These are phyloP conservation scores for Backusella australiensis DNA, from an alignment of 192 early-diverging fungal species.

Conservation along the genomic window DNA sequence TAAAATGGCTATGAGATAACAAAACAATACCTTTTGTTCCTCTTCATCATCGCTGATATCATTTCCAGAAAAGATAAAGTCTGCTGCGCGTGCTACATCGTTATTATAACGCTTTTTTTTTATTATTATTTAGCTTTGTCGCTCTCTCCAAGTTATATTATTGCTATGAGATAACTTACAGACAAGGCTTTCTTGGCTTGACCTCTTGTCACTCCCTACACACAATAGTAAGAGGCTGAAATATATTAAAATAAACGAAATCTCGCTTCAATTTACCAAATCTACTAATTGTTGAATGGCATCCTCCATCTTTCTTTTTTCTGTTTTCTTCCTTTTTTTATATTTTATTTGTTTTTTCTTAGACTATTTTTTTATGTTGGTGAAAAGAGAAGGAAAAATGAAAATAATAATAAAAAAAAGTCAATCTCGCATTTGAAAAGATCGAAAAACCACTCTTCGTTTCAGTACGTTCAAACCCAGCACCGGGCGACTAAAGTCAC, in stretches of 20 bases:
- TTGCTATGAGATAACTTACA: conserved; percentile 5
- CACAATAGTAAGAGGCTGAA: background rate
- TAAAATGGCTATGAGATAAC: background rate
- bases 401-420: background rate
- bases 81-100: conserved; percentile 37
- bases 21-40: background rate
- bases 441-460: background rate
- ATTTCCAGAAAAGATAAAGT: conserved; percentile 38
- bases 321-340: background rate
- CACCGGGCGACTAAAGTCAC: background rate
- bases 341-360: background rate
- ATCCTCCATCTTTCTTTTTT: conserved; percentile 6
- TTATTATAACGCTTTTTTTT: conserved; percentile 36
- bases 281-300: conserved; percentile 14
- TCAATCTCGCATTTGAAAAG: background rate
- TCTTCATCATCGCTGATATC: conserved; percentile 16
- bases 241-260: background rate
- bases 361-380: background rate
- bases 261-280: background rate
- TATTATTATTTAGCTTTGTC: background rate
- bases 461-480: background rate
- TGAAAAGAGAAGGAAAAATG: background rate
- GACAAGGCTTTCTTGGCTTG: conserved; percentile 17
- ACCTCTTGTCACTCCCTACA: conserved; percentile 15
- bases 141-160: background rate